Evolutionary conservation across 2,329 filamentous ascomycete species (phyloP), one percentile per base, ranked within the genome.

Genomic region (Sordariomycetes sp.): DNA sequence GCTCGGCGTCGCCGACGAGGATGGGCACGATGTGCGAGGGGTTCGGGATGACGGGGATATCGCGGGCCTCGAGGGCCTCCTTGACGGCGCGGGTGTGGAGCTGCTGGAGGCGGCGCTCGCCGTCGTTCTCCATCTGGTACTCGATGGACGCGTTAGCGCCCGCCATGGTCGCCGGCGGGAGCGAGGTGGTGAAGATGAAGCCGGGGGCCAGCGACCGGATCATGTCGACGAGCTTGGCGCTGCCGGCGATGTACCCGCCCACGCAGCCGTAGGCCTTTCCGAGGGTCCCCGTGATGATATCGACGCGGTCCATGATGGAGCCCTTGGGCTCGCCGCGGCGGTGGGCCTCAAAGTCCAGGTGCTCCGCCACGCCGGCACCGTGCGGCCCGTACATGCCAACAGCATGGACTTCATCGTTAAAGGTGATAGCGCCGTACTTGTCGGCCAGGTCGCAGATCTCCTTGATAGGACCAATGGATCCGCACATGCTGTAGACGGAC

Each of bases 401-500:
- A 52, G 94, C 94, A 74, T 99, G 94, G 60, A 99, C 94, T 82
- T 99, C 94, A 69, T 99, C 94, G 68, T 96, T 78, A 71, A 99
- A 99, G 65, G 94, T 99, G 62, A 99, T 85, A 45, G 94, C 94
- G 59, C 94, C 94, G 69, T 99, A 99, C 76, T 96, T 96, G 61
- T 97, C 91, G 10, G 94, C 92, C 57, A 99, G 76, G 68, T 99
- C 90, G 70, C 92, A 97, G 61, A 99, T 97, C 67, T 86, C 86
- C 73, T 91, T 89, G 64, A 99, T 99, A 0, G 94, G 94, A 0
- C 90, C 94, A 68, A 99, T 89, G 17, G 90, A 96, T 61, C 94
- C 94, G 68, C 94, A 99, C 94, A 99, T 99, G 76, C 90, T 96
- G 75, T 99, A 99, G 3, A 99, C 94, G 34, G 90, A 96, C 74